phyloP scores from a whole-genome alignment of 306 rosid species.

The Vachellia collinsii region DNA sequence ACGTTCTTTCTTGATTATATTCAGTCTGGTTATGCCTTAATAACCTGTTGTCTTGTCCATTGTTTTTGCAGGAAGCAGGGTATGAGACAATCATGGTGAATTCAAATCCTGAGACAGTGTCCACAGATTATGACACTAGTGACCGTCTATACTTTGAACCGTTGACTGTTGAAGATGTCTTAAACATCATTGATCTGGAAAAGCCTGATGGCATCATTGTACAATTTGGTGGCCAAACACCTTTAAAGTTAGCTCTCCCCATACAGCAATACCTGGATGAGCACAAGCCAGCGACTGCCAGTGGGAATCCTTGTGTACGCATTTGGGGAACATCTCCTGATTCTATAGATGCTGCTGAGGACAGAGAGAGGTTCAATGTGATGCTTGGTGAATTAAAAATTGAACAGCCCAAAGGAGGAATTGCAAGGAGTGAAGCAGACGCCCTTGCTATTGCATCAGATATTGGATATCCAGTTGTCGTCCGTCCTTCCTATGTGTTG shows the following conservation, averaged over 20 bases:
- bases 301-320: slow-evolving; percentile 66
- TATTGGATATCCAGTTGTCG: slow-evolving; percentile 94
- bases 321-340: slow-evolving; percentile 99
- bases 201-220: slow-evolving; percentile 98
- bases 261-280: slow-evolving; percentile 83
- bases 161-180: slow-evolving; percentile 83
- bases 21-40: background rate
- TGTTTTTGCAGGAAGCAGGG: slow-evolving; percentile 76
- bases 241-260: slow-evolving; percentile 87
- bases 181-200: slow-evolving; percentile 88
- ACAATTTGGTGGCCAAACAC: slow-evolving; percentile 99
- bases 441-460: slow-evolving; percentile 84
- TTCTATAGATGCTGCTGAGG: slow-evolving; percentile 94
- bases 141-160: slow-evolving; percentile 96
- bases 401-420: slow-evolving; percentile 99
- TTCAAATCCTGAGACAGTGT: slow-evolving; percentile 97
- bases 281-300: slow-evolving; percentile 68
- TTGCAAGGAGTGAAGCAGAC: slow-evolving; percentile 88
- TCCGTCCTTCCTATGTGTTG: slow-evolving; percentile 93
- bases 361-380: slow-evolving; percentile 91
- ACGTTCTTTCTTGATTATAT: slow-evolving; percentile 1
- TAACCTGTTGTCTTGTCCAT: slow-evolving; percentile 12
- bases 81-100: slow-evolving; percentile 98
- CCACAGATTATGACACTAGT: slow-evolving; percentile 97
- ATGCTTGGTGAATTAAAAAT: slow-evolving; percentile 78